A percentile compares a stretch with the other conserved stretches of the same genome.
phyloP scores from a whole-genome alignment of 306 rosid genomes.

The Senna siamea region DNA sequence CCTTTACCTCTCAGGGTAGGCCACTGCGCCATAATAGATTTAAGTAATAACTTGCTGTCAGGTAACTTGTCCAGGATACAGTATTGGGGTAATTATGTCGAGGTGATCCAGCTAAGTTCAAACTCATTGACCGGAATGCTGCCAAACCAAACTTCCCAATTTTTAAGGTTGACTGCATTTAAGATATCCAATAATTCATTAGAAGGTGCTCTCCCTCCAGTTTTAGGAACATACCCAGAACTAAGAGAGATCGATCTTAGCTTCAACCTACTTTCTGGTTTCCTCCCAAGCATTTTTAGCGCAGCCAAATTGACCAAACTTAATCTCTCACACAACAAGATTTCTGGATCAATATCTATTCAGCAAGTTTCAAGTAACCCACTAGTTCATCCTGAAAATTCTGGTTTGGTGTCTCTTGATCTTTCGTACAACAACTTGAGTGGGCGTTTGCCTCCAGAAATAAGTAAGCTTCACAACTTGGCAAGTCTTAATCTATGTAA shows the following conservation, averaged over 20 bases:
- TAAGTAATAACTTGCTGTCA: conserved; percentile 69
- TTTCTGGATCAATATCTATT: conserved; percentile 63
- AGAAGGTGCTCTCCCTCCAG: conserved; percentile 68
- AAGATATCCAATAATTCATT: conserved; percentile 67
- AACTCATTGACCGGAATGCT: conserved; percentile 67
- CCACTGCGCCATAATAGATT: conserved; percentile 65
- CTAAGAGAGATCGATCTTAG: conserved; percentile 71
- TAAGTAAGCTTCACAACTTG: conserved; percentile 58
- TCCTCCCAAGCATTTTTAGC: conserved; percentile 58
- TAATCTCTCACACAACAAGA: conserved; percentile 65
- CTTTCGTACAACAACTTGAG: conserved; percentile 73
- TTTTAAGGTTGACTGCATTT: conserved; percentile 63
- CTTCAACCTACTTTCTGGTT: conserved; percentile 65
- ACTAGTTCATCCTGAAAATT: conserved; percentile 44
- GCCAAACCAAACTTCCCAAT: conserved; percentile 57
- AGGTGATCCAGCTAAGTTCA: conserved; percentile 68
- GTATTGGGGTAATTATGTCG: conserved; percentile 79
- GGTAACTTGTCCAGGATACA: conserved; percentile 67
- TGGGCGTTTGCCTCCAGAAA: conserved; percentile 59
- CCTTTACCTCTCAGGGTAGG: conserved; percentile 71
- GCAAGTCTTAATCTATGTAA: conserved; percentile 58
- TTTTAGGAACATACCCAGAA: conserved; percentile 68
- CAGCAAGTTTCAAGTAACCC: conserved; percentile 35
- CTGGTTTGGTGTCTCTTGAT: conserved; percentile 62
- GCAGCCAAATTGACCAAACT: conserved; percentile 64